Evolutionary conservation across 2,329 filamentous ascomycete species (phyloP).

Genomic region (Claviceps fusiformis): DNA sequence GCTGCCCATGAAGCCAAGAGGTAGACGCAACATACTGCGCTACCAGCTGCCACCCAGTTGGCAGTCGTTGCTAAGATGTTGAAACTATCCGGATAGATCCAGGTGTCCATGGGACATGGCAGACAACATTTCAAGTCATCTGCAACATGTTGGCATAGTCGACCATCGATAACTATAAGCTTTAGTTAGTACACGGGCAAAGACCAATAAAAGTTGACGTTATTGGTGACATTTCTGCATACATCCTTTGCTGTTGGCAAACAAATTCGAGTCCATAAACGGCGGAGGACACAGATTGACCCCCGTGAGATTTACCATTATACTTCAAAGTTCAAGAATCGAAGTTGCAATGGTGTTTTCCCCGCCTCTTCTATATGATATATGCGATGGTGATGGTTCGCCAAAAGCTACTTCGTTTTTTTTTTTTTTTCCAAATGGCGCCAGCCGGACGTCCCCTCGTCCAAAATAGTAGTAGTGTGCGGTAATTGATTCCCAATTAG

Average conservation of each 20-base stretch:
- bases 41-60: slow-evolving; percentile 72
- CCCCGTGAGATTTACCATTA: slow-evolving; percentile 25
- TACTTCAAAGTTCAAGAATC: not conserved
- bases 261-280: slow-evolving; percentile 52
- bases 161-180: slow-evolving; percentile 40
- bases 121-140: slow-evolving; percentile 59
- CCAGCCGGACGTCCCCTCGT: not conserved
- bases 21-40: slow-evolving; percentile 59
- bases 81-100: slow-evolving; percentile 52
- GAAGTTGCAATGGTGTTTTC: not conserved
- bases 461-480: not conserved
- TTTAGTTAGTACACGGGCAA: not conserved
- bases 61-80: slow-evolving; percentile 46
- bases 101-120: slow-evolving; percentile 78
- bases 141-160: slow-evolving; percentile 35
- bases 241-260: slow-evolving; percentile 53
- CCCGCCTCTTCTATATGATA: not conserved
- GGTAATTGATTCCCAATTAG: not conserved
- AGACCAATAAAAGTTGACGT: slow-evolving; percentile 4
- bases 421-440: too few relatives aligned
- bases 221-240: slow-evolving; percentile 10
- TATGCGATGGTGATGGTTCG: not conserved
- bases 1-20: slow-evolving; percentile 67
- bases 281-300: slow-evolving; percentile 47
- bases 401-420: not conserved